phyloP scores from a whole-genome alignment of 192 early-diverging fungal genomes.

The Coemansia sp. region DNA sequence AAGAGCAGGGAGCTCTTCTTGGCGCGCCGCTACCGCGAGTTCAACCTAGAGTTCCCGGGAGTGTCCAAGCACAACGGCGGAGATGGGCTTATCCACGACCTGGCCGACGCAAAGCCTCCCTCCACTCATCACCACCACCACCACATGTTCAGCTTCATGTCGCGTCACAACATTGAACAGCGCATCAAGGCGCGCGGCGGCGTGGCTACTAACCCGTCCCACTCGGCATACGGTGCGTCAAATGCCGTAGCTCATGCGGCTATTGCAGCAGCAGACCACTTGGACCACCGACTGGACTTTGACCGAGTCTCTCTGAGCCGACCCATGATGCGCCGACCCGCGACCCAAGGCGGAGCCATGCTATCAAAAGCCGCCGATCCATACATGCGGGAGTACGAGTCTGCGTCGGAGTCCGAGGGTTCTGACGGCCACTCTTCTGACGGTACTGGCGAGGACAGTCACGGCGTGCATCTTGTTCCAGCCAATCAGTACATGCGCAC shows the following conservation, averaged over 20 bases:
- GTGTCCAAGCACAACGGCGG: constrained; percentile 11
- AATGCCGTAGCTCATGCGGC: constrained; percentile 32
- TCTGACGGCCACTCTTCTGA: constrained; percentile 28
- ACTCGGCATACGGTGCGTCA: constrained; percentile 16
- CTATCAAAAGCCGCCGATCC: constrained; percentile 14
- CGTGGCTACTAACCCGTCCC: constrained; percentile 21
- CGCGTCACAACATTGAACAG: constrained; percentile 17
- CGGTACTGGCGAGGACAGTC: constrained; percentile 3
- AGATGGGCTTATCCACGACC: constrained; percentile 1
- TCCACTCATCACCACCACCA: background rate
- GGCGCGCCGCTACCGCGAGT: constrained; percentile 49
- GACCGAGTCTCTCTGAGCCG: constrained; percentile 36
- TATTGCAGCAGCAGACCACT: constrained; percentile 18
- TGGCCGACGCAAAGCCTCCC: background rate
- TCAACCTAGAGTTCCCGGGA: constrained; percentile 46
- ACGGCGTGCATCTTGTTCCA: background rate
- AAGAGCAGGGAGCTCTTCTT: constrained; percentile 54
- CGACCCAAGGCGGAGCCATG: background rate
- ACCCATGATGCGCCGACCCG: background rate
- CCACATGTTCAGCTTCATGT: background rate
- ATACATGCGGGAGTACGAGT: constrained; percentile 4
- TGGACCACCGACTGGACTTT: constrained; percentile 27
- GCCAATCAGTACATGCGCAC: constrained; percentile 4
- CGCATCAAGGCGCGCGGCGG: constrained; percentile 16
- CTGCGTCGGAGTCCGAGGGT: constrained; percentile 17